Percentiles rank a stretch among this genome's conserved stretches.
These are phyloP conservation scores for Chloropicon primus DNA, from an alignment of 139 green algal genomes.

Conservation along the genomic window DNA sequence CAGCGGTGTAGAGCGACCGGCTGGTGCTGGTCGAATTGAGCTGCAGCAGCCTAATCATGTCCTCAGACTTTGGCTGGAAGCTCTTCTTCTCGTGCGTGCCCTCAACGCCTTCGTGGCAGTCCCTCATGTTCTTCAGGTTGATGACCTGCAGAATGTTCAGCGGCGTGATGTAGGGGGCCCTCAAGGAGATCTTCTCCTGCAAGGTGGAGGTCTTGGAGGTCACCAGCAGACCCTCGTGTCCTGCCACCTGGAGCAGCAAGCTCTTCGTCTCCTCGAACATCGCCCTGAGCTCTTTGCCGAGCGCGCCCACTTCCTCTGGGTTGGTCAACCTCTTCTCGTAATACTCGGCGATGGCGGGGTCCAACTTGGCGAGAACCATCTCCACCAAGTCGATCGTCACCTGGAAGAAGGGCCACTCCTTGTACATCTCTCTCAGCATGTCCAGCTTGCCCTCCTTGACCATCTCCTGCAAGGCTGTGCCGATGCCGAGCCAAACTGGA, in stretches of 20 bases:
- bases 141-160: slow-evolving; percentile 85
- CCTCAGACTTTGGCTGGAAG: slow-evolving; percentile 2
- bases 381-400: slow-evolving; percentile 87
- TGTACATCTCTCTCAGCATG: slow-evolving; percentile 80
- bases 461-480: slow-evolving; percentile 58
- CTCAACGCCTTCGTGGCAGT: not conserved
- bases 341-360: slow-evolving; percentile 35
- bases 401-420: slow-evolving; percentile 93
- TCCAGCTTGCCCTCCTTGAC: slow-evolving; percentile 41
- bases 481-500: slow-evolving; percentile 93
- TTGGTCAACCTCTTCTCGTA: slow-evolving; percentile 25
- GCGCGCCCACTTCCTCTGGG: not conserved
- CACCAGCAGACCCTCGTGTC: not conserved
- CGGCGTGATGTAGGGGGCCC: slow-evolving; percentile 76
- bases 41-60: slow-evolving; percentile 10
- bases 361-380: slow-evolving; percentile 96
- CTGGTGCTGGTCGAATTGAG: slow-evolving; percentile 23
- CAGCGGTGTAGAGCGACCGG: slow-evolving; percentile 5
- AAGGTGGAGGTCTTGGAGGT: slow-evolving; percentile 21
- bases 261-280: slow-evolving; percentile 35
- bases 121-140: slow-evolving; percentile 49
- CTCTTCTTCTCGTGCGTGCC: slow-evolving; percentile 7
- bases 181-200: slow-evolving; percentile 66
- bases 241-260: slow-evolving; percentile 37
- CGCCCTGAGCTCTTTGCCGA: slow-evolving; percentile 49